A percentile compares a stretch with the other conserved stretches of the same genome.
Evolutionary conservation across 192 early-diverging fungal species (phyloP).

Genomic region (Dissophora globulifera): DNA sequence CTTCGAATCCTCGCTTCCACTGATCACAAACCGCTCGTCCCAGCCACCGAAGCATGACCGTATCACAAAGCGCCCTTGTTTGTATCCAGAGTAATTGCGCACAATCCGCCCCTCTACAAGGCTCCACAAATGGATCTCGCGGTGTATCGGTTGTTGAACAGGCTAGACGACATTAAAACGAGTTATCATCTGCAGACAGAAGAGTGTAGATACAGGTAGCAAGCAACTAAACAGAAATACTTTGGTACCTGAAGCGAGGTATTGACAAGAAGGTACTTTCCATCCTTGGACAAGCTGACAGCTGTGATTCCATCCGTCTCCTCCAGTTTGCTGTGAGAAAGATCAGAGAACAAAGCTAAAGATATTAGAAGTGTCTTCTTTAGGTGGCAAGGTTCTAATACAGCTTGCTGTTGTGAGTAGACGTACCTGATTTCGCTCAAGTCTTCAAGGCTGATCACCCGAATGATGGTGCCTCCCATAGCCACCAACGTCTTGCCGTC

Average conservation of each 20-base stretch:
- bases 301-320: slow-evolving; percentile 53
- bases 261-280: slow-evolving; percentile 65
- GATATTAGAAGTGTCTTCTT: no score
- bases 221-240: no score
- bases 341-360: neutral
- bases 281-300: slow-evolving; percentile 56
- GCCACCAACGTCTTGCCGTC: slow-evolving; percentile 71
- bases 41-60: slow-evolving; percentile 91
- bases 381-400: no score
- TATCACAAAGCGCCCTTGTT: slow-evolving; percentile 89
- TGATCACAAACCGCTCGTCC: slow-evolving; percentile 83
- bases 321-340: slow-evolving; percentile 38
- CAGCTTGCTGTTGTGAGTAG: no score
- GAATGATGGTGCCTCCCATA: slow-evolving; percentile 35
- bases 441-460: slow-evolving; percentile 41
- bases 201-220: slow-evolving; percentile 45
- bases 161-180: no score
- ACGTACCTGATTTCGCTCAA: slow-evolving; percentile 30
- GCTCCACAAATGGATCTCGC: slow-evolving; percentile 94
- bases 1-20: slow-evolving; percentile 90
- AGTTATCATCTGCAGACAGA: no score
- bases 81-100: slow-evolving; percentile 82
- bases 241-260: slow-evolving; percentile 57
- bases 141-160: slow-evolving; percentile 66
- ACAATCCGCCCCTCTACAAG: slow-evolving; percentile 72